A percentile compares a stretch with the other conserved stretches of the same genome.
Conservation (phyloP, 495 filamentous ascomycete genomes). For the Hypoxylon trugodes region DNA sequence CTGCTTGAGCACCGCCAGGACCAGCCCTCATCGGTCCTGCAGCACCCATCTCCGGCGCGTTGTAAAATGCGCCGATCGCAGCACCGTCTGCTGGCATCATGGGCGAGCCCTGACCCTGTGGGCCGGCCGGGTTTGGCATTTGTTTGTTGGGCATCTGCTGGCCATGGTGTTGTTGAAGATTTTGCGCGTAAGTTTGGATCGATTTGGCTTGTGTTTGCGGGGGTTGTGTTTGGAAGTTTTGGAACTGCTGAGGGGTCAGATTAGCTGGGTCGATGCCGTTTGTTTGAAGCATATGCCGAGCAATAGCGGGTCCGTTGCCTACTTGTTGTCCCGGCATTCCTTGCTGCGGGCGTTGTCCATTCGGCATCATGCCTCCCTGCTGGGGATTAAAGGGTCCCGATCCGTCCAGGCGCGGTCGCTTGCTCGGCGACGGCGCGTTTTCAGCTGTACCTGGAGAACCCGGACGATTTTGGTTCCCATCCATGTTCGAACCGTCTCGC, state of each 20-base stretch:
- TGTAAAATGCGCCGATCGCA: constrained; percentile 73
- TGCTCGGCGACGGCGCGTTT: constrained; percentile 90
- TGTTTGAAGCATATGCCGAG: constrained; percentile 72
- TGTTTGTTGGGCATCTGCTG: constrained; percentile 77
- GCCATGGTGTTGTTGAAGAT: constrained; percentile 80
- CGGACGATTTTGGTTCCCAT: constrained; percentile 81
- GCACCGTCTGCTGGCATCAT: constrained; percentile 77
- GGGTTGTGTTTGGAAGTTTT: constrained; percentile 70
- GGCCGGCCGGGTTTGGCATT: constrained; percentile 61
- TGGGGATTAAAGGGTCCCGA: constrained; percentile 68
- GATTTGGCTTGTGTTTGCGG: constrained; percentile 75
- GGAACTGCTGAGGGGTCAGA: constrained; percentile 80
- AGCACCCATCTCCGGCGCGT: constrained; percentile 55
- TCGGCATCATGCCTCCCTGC: constrained; percentile 76
- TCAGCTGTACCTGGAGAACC: constrained; percentile 84
- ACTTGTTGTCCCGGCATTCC: constrained; percentile 77
- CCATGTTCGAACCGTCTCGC: constrained; percentile 84
- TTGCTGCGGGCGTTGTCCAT: constrained; percentile 76
- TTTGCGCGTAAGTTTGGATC: constrained; percentile 85
- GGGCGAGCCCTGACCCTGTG: constrained; percentile 74
- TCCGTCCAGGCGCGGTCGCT: constrained; percentile 86
- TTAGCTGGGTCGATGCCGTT: constrained; percentile 78
- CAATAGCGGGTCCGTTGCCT: constrained; percentile 63
- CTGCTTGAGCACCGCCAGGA: constrained; percentile 60
- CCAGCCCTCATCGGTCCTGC: constrained; percentile 66